Percentiles rank a stretch among this genome's conserved stretches.
Conservation (phyloP, 306 rosid genomes). For the Amphicarpaea edgeworthii region DNA sequence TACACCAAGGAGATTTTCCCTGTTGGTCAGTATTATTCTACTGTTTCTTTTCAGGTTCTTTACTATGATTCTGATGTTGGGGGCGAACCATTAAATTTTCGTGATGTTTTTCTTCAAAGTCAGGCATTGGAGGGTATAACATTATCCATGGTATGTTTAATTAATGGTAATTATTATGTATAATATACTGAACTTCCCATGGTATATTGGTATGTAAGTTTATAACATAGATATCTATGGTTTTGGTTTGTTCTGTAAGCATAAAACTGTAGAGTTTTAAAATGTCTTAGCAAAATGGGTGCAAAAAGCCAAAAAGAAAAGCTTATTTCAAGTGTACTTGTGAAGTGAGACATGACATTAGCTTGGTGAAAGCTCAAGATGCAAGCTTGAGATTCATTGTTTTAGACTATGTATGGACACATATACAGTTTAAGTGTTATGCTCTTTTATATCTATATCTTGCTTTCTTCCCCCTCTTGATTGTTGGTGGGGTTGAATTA, state of each 20-base stretch:
- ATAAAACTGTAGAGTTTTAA: slow-evolving; percentile 20
- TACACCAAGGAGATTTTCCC: not conserved
- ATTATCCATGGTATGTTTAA: slow-evolving; percentile 83
- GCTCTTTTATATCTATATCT: not conserved
- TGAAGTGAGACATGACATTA: slow-evolving; percentile 29
- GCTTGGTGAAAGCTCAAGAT: slow-evolving; percentile 1
- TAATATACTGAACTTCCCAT: slow-evolving; percentile 17
- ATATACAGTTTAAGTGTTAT: not conserved
- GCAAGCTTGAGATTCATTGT: slow-evolving; percentile 7
- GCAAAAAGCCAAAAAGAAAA: slow-evolving; percentile 4
- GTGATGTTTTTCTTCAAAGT: slow-evolving; percentile 91
- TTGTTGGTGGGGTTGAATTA: slow-evolving; percentile 29
- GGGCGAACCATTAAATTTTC: slow-evolving; percentile 89
- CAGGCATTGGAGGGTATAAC: slow-evolving; percentile 96
- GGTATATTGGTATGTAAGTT: slow-evolving; percentile 6
- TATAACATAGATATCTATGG: slow-evolving; percentile 5
- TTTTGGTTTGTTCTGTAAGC: slow-evolving; percentile 29
- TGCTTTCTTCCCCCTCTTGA: not conserved
- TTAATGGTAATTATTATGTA: slow-evolving; percentile 37
- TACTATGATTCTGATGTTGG: slow-evolving; percentile 85
- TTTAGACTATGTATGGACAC: not conserved
- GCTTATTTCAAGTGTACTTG: slow-evolving; percentile 5
- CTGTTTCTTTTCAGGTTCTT: slow-evolving; percentile 64
- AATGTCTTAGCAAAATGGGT: slow-evolving; percentile 29
- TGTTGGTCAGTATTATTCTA: slow-evolving; percentile 31